Evolutionary conservation across 2,329 filamentous ascomycete species (phyloP), one percentile per base, ranked within the genome.

Genomic region (Colletotrichum coccodes): DNA sequence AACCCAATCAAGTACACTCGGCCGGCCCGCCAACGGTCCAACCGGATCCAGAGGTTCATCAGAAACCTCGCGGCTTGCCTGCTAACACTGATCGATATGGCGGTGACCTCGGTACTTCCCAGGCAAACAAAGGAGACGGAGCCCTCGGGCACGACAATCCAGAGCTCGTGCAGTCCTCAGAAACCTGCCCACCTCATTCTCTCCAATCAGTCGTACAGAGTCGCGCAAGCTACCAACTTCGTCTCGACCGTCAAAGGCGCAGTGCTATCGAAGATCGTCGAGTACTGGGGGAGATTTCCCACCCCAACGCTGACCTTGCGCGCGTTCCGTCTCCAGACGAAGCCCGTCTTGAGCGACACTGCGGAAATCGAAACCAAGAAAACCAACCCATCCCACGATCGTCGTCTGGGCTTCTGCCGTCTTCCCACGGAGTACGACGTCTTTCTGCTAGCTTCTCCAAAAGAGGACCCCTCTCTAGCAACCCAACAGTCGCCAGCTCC

Each of bases 391-490:
- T 60, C 11, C 42, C 30, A 3, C 21, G 1, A 5, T 47, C 30
- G 3, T 30, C 9, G 16, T 46, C 56, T 12, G 42, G 28, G 14
- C 28, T 18, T 8, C 42, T 21, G 16, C 5, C 9, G 16, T 16
- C n/a, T 6, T 59, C 36, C n/a, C 47, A 42, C 12, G 50, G 59
- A 9, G 12, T 18, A 23, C 11, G 75, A 44, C 74, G 75, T 5
- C 71, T 79, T 12, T 79, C 79, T 7, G 77, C 77, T 6, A 73
- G 78, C 57, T 79, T 79, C 67, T 63, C 70, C 9, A 67, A 70
- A 12, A 70, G 71, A 2, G 72, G 70, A 8, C 73, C 74, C 4
- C 71, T 77, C 6, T 69, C 75, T 3, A 75, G 75, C 26, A 74
- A 72, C 3, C 77, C 79, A 5, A 78, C 77, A 0, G 70, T 78